These are phyloP conservation scores for Dictyostelium gargantuum DNA, from an alignment of 208 protist species.

Conservation along the genomic window DNA sequence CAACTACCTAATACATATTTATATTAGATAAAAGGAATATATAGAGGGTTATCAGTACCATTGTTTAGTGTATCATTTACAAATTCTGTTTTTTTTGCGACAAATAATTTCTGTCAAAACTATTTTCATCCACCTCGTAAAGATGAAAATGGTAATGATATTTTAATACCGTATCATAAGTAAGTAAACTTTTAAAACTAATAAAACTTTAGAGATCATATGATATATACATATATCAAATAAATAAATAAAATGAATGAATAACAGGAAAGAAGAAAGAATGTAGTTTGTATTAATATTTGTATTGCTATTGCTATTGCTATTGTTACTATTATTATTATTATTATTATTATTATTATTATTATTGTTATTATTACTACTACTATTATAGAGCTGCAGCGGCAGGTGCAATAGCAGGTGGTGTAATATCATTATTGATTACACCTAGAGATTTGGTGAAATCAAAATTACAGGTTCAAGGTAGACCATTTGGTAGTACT, in stretches of 20 bases:
- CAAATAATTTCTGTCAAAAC: slow-evolving; percentile 24
- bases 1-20: too few relatives aligned
- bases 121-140: slow-evolving; percentile 10
- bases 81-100: slow-evolving; percentile 51
- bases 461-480: slow-evolving; percentile 54
- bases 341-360: neutral
- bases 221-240: too few relatives aligned
- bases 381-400: slow-evolving; percentile 3
- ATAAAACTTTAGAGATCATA: too few relatives aligned
- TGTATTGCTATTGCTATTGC: too few relatives aligned
- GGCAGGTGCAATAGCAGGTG: slow-evolving; percentile 44
- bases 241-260: too few relatives aligned
- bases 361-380: neutral
- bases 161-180: slow-evolving; percentile 43
- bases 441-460: slow-evolving; percentile 50
- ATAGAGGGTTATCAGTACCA: slow-evolving; percentile 40
- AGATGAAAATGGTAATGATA: neutral
- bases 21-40: slow-evolving; percentile 38
- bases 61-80: slow-evolving; percentile 30
- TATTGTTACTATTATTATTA: neutral
- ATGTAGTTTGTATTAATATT: too few relatives aligned
- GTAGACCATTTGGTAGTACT: neutral
- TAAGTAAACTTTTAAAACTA: too few relatives aligned
- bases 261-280: too few relatives aligned
- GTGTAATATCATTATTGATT: slow-evolving; percentile 46